Percentiles rank a stretch among this genome's conserved stretches.
Conservation (phyloP, 2,329 filamentous ascomycete genomes). For the Fusarium lyarnte region DNA sequence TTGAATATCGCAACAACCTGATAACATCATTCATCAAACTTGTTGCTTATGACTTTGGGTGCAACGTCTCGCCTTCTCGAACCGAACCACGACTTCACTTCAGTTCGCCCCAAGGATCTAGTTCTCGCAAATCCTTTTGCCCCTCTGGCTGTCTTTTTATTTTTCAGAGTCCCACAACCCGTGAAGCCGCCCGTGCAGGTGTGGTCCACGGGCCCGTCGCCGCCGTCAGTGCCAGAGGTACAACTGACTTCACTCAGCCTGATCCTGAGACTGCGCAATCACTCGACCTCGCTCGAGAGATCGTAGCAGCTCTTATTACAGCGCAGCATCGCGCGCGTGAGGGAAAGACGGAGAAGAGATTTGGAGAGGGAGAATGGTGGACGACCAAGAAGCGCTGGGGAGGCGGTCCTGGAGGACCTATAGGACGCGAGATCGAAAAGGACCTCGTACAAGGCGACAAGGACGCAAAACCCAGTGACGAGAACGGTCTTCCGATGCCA, state of each 20-base stretch:
- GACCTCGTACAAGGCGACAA: slow-evolving; percentile 59
- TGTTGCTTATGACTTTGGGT: slow-evolving; percentile 72
- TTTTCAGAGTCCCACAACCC: slow-evolving; percentile 67
- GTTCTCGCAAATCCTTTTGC: slow-evolving; percentile 62
- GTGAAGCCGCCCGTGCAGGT: slow-evolving; percentile 67
- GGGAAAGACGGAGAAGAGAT: slow-evolving; percentile 63
- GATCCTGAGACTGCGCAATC: slow-evolving; percentile 64
- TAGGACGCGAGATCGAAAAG: slow-evolving; percentile 67
- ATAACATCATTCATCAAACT: slow-evolving; percentile 70
- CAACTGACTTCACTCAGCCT: slow-evolving; percentile 58
- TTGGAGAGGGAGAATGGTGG: slow-evolving; percentile 71
- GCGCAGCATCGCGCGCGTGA: slow-evolving; percentile 71
- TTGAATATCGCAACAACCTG: slow-evolving; percentile 66
- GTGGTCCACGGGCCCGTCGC: slow-evolving; percentile 70
- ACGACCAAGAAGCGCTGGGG: slow-evolving; percentile 69
- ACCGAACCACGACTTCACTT: slow-evolving; percentile 69
- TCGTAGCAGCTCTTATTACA: slow-evolving; percentile 68
- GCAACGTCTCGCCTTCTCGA: slow-evolving; percentile 66
- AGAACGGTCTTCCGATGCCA: slow-evolving; percentile 39
- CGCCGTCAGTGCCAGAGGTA: slow-evolving; percentile 66
- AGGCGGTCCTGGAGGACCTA: slow-evolving; percentile 69
- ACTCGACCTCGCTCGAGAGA: slow-evolving; percentile 69
- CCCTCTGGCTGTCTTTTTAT: slow-evolving; percentile 68
- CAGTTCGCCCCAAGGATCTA: slow-evolving; percentile 49
- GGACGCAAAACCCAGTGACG: slow-evolving; percentile 48